Evolutionary conservation across 2,329 filamentous ascomycete species (phyloP), one percentile per base, ranked within the genome.

Genomic region (Fusarium chlamydosporum): DNA sequence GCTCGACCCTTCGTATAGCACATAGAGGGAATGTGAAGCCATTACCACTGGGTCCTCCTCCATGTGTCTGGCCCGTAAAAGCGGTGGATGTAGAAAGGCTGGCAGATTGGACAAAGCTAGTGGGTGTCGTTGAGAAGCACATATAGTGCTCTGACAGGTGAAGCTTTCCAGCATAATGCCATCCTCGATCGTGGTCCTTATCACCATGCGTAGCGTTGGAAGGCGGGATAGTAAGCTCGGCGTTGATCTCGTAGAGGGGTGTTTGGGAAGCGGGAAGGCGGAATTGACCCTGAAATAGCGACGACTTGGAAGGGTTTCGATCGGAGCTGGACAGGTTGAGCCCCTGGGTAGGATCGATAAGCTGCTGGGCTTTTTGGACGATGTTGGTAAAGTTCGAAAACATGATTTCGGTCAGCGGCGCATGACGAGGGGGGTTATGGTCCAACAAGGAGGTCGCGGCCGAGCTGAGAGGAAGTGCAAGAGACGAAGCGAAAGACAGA

Each of bases 231-330:
- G 94, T 96, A 63, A 99, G 88, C 83, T 99, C 96, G 76, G 96
- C 94, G 65, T 92, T 94, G 81, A 99, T 97, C 84, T 99, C 96
- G 82, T 96, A 94, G 60, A 98, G 87, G 57, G 96, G 96, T 67
- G 92, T 94, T 81, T 99, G 95, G 38, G 93, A 91, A 76, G 93
- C 89, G 45, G 96, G 96, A 34, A 99, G 91, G 71, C 96, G 93
- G 83, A 99, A 99, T 81, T 99, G 96, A 79, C 92, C 91, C 82
- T 96, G 94, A 83, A 98, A 99, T 61, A 98, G 88, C 52, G 92
- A 91, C 57, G 94, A 90, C 83, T 97, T 98, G 76, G 94, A 95
- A 50, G 94, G 94, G 78, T 93, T 91, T 68, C 88, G 88, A 80
- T 96, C 92, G 61, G 91, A 88, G 75, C 89, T 87, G 72, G 90